Conservation (phyloP, 2,329 filamentous ascomycete species). For the Xylaria sp. region DNA sequence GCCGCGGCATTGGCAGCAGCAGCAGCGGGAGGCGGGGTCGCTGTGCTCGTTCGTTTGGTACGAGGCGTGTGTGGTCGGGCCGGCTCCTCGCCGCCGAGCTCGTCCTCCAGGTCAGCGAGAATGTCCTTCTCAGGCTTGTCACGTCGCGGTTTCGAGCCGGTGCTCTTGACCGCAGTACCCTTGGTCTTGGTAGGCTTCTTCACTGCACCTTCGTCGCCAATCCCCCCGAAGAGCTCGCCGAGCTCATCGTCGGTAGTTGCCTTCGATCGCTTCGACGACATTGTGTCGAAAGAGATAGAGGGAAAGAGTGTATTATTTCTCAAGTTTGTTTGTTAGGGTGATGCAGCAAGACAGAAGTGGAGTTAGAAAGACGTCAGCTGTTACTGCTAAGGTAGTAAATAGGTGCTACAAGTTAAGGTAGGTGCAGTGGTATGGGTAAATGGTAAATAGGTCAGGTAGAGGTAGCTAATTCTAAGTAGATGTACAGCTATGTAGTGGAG, state of each 20-base stretch:
- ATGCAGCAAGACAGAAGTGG: constrained; percentile 9
- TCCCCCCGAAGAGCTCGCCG: constrained; percentile 72
- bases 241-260: constrained; percentile 70
- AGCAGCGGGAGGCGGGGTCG: constrained; percentile 61
- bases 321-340: not conserved
- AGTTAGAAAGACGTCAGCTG: constrained; percentile 10
- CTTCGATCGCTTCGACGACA: constrained; percentile 72
- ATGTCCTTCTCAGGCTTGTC: constrained; percentile 73
- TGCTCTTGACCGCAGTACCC: constrained; percentile 55
- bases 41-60: constrained; percentile 62
- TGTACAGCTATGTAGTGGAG: too few relatives aligned
- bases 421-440: too few relatives aligned
- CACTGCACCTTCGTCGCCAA: constrained; percentile 63
- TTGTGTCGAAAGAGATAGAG: constrained; percentile 49
- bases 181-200: constrained; percentile 64
- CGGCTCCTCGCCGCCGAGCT: constrained; percentile 77
- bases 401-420: too few relatives aligned
- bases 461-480: too few relatives aligned
- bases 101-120: constrained; percentile 85
- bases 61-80: constrained; percentile 87
- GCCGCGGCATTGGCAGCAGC: constrained; percentile 42
- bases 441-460: too few relatives aligned
- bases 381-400: not conserved
- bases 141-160: constrained; percentile 58
- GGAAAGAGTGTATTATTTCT: not conserved